phyloP scores from a whole-genome alignment of 441 rosid genomes.

The Corymbia citriodora region DNA sequence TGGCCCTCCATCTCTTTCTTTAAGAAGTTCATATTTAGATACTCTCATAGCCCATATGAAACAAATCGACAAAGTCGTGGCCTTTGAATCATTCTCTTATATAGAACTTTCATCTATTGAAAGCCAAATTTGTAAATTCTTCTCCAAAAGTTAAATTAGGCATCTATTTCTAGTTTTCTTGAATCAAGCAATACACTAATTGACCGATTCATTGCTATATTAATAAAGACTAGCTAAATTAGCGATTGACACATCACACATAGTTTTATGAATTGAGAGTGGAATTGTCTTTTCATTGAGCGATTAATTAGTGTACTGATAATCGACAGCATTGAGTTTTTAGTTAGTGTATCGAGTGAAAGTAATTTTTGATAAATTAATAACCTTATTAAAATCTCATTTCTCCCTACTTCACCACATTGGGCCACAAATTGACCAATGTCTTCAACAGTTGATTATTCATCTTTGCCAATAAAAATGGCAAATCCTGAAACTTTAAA shows the following conservation, averaged over 20 bases:
- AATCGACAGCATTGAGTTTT: not conserved
- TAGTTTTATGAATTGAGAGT: not conserved
- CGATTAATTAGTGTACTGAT: not conserved
- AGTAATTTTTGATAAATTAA: not conserved
- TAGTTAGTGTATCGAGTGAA: not conserved
- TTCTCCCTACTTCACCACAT: not conserved
- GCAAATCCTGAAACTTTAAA: not conserved
- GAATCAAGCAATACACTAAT: not conserved
- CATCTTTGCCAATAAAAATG: not conserved
- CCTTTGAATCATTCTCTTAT: not conserved
- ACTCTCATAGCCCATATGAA: not conserved
- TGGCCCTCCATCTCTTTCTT: not conserved
- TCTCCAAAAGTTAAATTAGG: not conserved
- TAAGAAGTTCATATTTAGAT: fast-evolving
- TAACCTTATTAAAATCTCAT: not conserved
- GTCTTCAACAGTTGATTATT: not conserved
- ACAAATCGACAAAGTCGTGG: not conserved
- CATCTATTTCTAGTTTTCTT: not conserved
- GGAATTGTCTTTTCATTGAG: not conserved
- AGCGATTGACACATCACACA: not conserved
- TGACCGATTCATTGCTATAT: not conserved
- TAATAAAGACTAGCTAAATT: not conserved
- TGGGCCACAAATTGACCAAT: not conserved
- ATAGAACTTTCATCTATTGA: not conserved
- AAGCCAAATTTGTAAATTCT: not conserved